Evolutionary conservation across 2,329 filamentous ascomycete species (phyloP), one percentile per base, ranked within the genome.

Genomic region (Hysterium pulicare): DNA sequence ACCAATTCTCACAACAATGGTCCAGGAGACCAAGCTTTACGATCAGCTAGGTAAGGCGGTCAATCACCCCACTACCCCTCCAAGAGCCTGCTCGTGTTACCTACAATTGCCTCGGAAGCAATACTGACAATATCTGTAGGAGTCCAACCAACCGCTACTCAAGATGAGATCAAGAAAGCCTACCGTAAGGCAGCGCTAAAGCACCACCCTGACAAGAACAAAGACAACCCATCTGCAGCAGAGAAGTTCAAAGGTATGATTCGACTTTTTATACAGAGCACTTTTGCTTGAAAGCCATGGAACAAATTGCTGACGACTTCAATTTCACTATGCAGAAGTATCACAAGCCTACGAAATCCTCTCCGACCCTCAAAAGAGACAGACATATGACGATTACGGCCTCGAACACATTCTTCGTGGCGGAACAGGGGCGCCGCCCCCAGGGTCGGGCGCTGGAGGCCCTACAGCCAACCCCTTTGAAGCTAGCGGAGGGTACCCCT

Each of bases 321-420:
- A 21, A 34, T 16, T 21, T 19, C 42, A 19, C 15, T 39, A 6
- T 42, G 32, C 49, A 80, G 93, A 97, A 68, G 87, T 90, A 51
- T 95, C 90, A 1, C 90, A 97, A 72, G 93, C 93, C 44, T 98
- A 96, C 73, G 93, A 98, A 72, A 95, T 98, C 56, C 83, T 98
- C 3, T 95, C 89, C 48, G 93, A 98, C 60, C 90, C 91, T 46
- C 90, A 97, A 66, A 98, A 97, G 72, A 86, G 93, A 60, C 93
- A 95, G 69, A 84, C 84, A 32, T 98, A 98, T 67, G 93, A 98
- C 66, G 84, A 91, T 64, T 96, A 84, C 68, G 93, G 93, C 49
- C 84, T 97, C 48, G 93, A 97, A 59, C 95, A 91, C 72, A 78
- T 98, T 39, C 77, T 95, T 23, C 84, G 86, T 38, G 90, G 90